Percentiles rank a stretch among this genome's conserved stretches.
Evolutionary conservation across 2,329 filamentous ascomycete species (phyloP).

Genomic region (Zymoseptoria pseudotritici): DNA sequence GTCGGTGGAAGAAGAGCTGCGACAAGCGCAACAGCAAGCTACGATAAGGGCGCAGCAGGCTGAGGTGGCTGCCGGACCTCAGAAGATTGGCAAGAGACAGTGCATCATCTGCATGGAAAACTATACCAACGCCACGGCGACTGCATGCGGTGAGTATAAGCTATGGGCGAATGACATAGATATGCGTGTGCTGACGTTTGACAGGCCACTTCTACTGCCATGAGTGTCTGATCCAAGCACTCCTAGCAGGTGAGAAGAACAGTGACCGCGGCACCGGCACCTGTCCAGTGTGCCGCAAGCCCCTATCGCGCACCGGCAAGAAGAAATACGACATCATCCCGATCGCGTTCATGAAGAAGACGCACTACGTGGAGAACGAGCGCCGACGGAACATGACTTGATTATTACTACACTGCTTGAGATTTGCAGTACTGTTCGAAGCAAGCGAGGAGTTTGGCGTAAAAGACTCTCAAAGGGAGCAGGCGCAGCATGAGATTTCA

Average conservation of each 20-base stretch:
- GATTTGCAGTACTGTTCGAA: not conserved
- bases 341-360: slow-evolving; percentile 20
- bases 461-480: not conserved
- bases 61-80: slow-evolving; percentile 19
- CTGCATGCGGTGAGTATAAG: slow-evolving; percentile 49
- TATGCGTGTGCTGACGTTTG: slow-evolving; percentile 5
- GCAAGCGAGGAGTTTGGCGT: not conserved
- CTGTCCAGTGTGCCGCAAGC: slow-evolving; percentile 36
- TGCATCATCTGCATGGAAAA: slow-evolving; percentile 60
- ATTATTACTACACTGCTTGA: not conserved
- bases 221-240: slow-evolving; percentile 53
- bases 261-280: slow-evolving; percentile 36
- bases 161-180: not conserved
- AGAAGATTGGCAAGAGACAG: slow-evolving; percentile 41
- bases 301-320: slow-evolving; percentile 12
- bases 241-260: slow-evolving; percentile 49
- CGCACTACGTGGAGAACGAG: slow-evolving; percentile 10
- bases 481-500: not conserved
- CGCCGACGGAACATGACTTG: not conserved
- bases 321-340: slow-evolving; percentile 16
- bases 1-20: slow-evolving; percentile 30
- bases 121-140: slow-evolving; percentile 52
- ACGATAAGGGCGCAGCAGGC: slow-evolving; percentile 21
- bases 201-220: slow-evolving; percentile 58
- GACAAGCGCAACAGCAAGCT: slow-evolving; percentile 22